Base-by-base conservation (phyloP, 495 filamentous ascomycete species). In the Neurospora sp. region DNA sequence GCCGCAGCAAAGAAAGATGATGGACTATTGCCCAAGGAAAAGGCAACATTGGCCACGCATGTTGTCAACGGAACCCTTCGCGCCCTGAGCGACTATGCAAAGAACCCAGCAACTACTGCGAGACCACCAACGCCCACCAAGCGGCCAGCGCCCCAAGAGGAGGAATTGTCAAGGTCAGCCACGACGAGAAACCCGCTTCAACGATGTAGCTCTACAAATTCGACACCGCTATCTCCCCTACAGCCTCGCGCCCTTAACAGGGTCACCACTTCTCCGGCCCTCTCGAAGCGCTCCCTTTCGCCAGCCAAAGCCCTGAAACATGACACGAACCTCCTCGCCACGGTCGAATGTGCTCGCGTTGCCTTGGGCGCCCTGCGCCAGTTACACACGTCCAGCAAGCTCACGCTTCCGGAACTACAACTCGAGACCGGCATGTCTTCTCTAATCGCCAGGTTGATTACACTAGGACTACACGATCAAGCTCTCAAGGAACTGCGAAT, bases 381-480 rank as follows among this genome's bases (percentile, higher is more conserved):
- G 31, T 71, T 92, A 27, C 87, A 92, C 72, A 77, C 82, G 39
- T 75, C 82, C 69, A 78, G 87, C 75, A 78, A 75, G 79, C 76
- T 82, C 75, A 86, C 74, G 3, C 79, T 88, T 18, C 88, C 90
- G 9, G 87, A 85, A 42, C 82, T 95, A 69, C 94, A 98, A 74
- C 83, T 97, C 3, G 95, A 98, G 77, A 90, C 89, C 72, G 96
- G 93, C 8, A 92, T 93, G 81, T 91, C 92, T 59, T 89, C 91
- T 9, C 83, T 99, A 48, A 83, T 92, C 35, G 88, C 87, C 48
- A 94, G 90, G 75, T 81, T 97, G 20, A 84, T 97, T 8, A 86
- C 88, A 1, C 81, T 97, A 68, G 90, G 90, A 16, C 79, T 96
- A 72, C 89, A 93, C 71, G 91, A 93, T 18, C 80, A 91, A 72